phyloP scores from a whole-genome alignment of 805 yeast species.

The Candida manassasensis region DNA sequence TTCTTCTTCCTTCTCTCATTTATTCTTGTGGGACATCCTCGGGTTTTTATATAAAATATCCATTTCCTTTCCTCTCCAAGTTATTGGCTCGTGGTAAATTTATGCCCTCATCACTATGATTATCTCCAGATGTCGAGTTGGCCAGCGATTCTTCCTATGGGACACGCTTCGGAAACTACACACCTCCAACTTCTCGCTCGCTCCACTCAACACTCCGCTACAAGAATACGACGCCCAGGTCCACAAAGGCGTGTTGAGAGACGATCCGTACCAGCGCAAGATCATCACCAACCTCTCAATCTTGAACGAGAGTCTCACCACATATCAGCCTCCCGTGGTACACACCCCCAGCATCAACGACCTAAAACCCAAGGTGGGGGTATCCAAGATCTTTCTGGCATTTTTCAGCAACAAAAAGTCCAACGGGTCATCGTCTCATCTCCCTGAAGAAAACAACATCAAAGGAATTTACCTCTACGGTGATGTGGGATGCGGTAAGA shows the following conservation, averaged over 20 bases:
- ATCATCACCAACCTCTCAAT: constrained; percentile 59
- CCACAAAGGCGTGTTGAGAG: constrained; percentile 47
- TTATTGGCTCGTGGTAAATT: too few relatives aligned
- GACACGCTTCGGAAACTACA: background rate
- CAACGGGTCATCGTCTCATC: background rate
- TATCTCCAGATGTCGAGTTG: constrained; percentile 1
- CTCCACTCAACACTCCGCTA: constrained; percentile 35
- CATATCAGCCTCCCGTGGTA: constrained; percentile 61
- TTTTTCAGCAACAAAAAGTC: constrained; percentile 9
- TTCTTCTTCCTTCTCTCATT: too few relatives aligned
- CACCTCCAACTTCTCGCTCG: background rate
- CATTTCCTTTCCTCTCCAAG: too few relatives aligned
- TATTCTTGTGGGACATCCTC: too few relatives aligned
- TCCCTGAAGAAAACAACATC: constrained; percentile 30
- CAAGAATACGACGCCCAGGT: constrained; percentile 49
- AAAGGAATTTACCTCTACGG: constrained; percentile 93
- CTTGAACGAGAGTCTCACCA: constrained; percentile 49
- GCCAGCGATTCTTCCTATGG: background rate
- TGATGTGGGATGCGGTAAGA: constrained; percentile 97
- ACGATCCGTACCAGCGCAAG: constrained; percentile 77
- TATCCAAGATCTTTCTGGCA: constrained; percentile 31
- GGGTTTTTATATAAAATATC: too few relatives aligned
- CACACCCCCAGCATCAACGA: constrained; percentile 47
- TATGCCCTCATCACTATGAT: background rate
- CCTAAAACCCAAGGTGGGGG: constrained; percentile 47